Conservation (phyloP, 352 stramenopile genomes). For the Globisporangium spiculum region DNA sequence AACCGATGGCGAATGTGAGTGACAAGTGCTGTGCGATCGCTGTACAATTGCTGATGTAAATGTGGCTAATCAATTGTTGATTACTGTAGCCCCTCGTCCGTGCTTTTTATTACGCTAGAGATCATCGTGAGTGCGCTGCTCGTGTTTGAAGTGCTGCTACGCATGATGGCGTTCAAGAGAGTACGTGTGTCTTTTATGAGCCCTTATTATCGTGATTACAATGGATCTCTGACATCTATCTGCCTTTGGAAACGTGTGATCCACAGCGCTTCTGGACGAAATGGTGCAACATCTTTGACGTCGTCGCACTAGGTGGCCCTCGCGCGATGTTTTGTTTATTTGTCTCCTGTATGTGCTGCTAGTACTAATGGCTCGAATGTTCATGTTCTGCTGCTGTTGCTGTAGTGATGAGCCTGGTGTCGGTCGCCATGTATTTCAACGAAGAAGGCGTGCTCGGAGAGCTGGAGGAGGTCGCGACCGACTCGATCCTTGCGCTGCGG, state of each 20-base stretch:
- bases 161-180: conserved; percentile 76
- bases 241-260: not conserved
- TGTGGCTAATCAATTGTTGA: not conserved
- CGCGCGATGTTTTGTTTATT: no score
- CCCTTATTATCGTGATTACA: not conserved
- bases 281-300: conserved; percentile 85
- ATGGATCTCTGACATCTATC: not conserved
- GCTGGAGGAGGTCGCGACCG: conserved; percentile 78
- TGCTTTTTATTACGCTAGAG: conserved; percentile 80
- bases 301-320: conserved; percentile 57
- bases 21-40: not conserved
- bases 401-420: conserved; percentile 74
- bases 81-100: conserved; percentile 50
- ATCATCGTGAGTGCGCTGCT: conserved; percentile 71
- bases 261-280: conserved; percentile 75
- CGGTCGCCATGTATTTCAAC: conserved; percentile 81
- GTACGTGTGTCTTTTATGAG: conserved; percentile 25
- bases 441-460: conserved; percentile 77
- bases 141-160: conserved; percentile 75
- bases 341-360: not conserved
- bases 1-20: conserved; percentile 78
- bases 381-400: not conserved
- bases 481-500: conserved; percentile 71
- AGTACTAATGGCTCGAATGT: not conserved
- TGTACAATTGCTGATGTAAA: not conserved